Evolutionary conservation across 176 grass and related monocot genomes (phyloP).

Genomic region (Phyllostachys edulis): DNA sequence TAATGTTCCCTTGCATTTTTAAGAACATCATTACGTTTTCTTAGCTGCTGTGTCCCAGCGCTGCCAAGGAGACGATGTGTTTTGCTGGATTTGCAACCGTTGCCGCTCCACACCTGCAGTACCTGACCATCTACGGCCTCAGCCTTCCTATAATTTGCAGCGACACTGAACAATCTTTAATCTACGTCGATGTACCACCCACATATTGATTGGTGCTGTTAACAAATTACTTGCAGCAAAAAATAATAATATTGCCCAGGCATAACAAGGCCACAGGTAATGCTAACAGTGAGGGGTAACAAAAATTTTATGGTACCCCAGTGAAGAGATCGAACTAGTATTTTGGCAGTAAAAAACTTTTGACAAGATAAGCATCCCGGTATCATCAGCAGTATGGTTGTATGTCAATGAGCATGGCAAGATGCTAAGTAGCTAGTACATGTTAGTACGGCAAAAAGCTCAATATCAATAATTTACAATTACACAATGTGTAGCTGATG

Average conservation of each 20-base stretch:
- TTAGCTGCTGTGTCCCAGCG: too few species aligned
- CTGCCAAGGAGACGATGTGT: background rate
- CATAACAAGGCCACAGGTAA: background rate
- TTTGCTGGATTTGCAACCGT: background rate
- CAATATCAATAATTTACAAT: slow-evolving; percentile 1
- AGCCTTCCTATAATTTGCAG: background rate
- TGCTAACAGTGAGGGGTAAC: background rate
- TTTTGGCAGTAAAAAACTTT: background rate
- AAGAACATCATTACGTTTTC: background rate
- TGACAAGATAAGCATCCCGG: background rate
- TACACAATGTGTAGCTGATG: background rate
- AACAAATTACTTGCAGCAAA: background rate
- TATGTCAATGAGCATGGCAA: background rate
- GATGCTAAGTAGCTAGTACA: background rate
- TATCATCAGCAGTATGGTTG: background rate
- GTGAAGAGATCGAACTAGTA: background rate
- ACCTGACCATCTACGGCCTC: too few species aligned
- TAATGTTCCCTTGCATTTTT: background rate
- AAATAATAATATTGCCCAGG: background rate
- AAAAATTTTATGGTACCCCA: background rate
- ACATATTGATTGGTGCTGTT: background rate
- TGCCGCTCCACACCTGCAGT: background rate
- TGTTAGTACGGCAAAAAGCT: slow-evolving; percentile 4
- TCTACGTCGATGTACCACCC: background rate
- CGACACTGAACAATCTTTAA: background rate